Base-by-base conservation (phyloP, 148 eudicot genomes). In the Chenopodium quinoa region DNA sequence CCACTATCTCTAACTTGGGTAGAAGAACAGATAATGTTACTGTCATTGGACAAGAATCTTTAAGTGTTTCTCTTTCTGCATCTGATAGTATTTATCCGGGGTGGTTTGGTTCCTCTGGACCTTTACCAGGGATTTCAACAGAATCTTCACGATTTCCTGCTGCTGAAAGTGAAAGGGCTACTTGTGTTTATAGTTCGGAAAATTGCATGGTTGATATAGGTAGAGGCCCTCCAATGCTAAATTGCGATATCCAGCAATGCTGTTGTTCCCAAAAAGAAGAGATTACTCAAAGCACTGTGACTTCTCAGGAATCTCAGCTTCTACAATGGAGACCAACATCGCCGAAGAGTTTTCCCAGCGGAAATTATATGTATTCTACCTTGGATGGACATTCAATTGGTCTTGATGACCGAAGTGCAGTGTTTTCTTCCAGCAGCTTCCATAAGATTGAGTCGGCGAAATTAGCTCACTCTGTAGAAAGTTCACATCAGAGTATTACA, bases 241-340 rank as follows among this genome's bases (percentile, higher is more conserved):
- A 83, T 75, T 54, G 65, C 80, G 69, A 54, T 29, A 82, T 58
- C 77, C 90, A 84, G 77, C 88, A 85, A 16, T 86, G 93, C 64
- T 85, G 88, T 80, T 89, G 90, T 73, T 89, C 92, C 13, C 54
- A 82, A 40, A 87, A 91, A 78, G 93, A 89, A 48, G 90, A 84
- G 60, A 81, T 79, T 69, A 82, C 83, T 23, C 86, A 75, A 83
- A 82, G 82, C 77, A 77, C 82, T 84, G 66, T 83, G 52, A 84
- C 76, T 84, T 62, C 77, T 81, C 90, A 85, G 75, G 93, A 90
- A n/a, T 85, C 90, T 19, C 87, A 82, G 70, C 88, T 84, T 75
- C 76, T 82, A 60, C 84, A 81, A 68, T 80, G 85, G 76, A 85
- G 84, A 75, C 83, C 78, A 54, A 82, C 82, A 81, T 58, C 83